phyloP scores from a whole-genome alignment of 306 rosid species.

The Canavalia gladiata region DNA sequence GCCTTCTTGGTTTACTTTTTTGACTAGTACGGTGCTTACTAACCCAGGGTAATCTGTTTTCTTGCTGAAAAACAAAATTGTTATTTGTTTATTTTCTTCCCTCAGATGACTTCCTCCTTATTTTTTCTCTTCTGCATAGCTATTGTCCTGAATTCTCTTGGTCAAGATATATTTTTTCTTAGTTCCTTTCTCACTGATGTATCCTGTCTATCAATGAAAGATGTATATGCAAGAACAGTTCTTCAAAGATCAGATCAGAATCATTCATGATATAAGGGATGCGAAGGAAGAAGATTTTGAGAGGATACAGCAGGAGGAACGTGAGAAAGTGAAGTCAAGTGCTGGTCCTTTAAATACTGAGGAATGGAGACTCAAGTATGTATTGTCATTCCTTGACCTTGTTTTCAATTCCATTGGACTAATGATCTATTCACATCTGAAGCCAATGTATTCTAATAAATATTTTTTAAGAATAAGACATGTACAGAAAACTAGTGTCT shows the following conservation, averaged over 20 bases:
- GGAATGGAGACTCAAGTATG: slow-evolving; percentile 63
- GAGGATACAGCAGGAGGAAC: slow-evolving; percentile 81
- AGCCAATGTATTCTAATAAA: background rate
- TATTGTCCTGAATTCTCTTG: slow-evolving; percentile 1
- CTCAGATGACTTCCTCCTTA: background rate
- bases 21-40: background rate
- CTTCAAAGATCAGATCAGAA: slow-evolving; percentile 66
- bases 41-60: background rate
- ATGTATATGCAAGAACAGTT: slow-evolving; percentile 78
- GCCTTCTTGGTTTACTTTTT: slow-evolving; percentile 22
- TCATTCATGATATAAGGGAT: slow-evolving; percentile 62
- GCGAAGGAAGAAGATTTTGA: slow-evolving; percentile 77
- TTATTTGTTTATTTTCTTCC: background rate
- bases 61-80: slow-evolving; percentile 13
- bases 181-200: slow-evolving; percentile 34
- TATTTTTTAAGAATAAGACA: background rate
- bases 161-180: background rate
- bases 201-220: slow-evolving; percentile 47
- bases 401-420: slow-evolving; percentile 25
- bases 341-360: slow-evolving; percentile 54
- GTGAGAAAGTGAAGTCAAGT: slow-evolving; percentile 71
- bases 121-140: slow-evolving; percentile 13
- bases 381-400: slow-evolving; percentile 1
- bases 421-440: slow-evolving; percentile 29
- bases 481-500: background rate